Conservation (phyloP, 192 early-diverging fungal species). For the Umbelopsis sp. region DNA sequence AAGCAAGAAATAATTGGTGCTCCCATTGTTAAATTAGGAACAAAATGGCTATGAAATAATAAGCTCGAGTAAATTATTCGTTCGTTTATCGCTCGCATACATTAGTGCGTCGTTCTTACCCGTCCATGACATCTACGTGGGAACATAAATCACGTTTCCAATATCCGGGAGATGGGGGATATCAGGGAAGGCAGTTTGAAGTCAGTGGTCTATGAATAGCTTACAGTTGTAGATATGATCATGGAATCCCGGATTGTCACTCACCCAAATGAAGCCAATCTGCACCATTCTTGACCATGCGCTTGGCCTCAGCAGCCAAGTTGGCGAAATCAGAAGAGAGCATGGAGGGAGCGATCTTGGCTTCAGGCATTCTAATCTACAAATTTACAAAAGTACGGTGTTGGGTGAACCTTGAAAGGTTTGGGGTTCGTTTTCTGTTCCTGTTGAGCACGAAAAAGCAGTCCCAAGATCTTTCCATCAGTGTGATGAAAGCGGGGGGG, state of each 20-base stretch:
- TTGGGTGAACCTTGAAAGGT: not conserved
- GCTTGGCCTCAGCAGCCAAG: conserved; percentile 81
- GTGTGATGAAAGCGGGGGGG: no score
- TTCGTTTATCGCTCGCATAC: not conserved
- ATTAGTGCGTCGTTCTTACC: conserved; percentile 45
- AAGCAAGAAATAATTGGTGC: conserved; percentile 89
- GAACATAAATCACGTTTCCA: not conserved
- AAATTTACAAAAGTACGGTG: not conserved
- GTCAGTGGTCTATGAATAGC: not conserved
- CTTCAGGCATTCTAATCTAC: conserved; percentile 54
- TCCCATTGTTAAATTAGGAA: conserved; percentile 95
- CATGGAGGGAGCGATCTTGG: conserved; percentile 91
- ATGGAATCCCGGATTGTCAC: not conserved
- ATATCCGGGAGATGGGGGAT: not conserved
- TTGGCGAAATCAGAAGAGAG: conserved; percentile 89
- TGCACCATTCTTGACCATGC: conserved; percentile 89
- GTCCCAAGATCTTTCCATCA: no score
- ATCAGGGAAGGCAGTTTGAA: not conserved
- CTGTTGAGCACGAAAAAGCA: no score
- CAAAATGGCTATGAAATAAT: conserved; percentile 77
- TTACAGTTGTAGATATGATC: not conserved
- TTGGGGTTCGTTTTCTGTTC: not conserved
- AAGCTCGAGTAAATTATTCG: not conserved
- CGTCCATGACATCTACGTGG: conserved; percentile 87
- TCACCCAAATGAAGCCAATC: conserved; percentile 89